Evolutionary conservation across 768 basidiomycete genomes (phyloP).

Genomic region (Collybia mongolica): DNA sequence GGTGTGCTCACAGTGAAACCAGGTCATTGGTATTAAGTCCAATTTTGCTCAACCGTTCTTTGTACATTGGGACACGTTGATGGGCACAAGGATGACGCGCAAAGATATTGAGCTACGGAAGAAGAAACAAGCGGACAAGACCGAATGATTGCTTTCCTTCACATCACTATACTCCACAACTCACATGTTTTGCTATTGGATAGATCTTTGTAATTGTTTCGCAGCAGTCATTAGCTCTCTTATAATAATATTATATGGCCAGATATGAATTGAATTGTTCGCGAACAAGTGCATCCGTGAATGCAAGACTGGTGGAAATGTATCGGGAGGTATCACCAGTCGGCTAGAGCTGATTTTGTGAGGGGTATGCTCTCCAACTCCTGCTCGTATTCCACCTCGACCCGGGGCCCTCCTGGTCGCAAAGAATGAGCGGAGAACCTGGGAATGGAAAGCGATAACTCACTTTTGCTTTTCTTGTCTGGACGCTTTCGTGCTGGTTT

Average conservation of each 20-base stretch:
- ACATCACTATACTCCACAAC: background rate
- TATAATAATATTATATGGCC: background rate
- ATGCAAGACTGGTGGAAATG: background rate
- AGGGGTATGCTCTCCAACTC: conserved; percentile 74
- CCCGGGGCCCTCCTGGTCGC: conserved; percentile 63
- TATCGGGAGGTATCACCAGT: conserved; percentile 40
- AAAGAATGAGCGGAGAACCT: conserved; percentile 4
- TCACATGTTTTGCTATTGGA: background rate
- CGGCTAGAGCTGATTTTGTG: conserved; percentile 47
- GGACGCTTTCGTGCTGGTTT: conserved; percentile 51
- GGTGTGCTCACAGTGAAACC: conserved; percentile 1
- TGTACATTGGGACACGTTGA: conserved; percentile 85
- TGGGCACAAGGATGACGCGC: conserved; percentile 84
- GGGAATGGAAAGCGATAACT: conserved; percentile 19
- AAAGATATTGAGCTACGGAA: conserved; percentile 57
- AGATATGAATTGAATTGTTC: background rate
- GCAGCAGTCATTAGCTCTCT: background rate
- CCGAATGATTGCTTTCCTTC: conserved; percentile 14
- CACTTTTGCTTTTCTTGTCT: conserved; percentile 62
- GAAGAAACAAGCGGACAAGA: conserved; percentile 30
- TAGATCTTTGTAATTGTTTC: background rate
- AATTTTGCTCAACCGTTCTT: conserved; percentile 98
- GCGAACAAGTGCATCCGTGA: no score
- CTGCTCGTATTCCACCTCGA: conserved; percentile 97
- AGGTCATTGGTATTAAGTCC: conserved; percentile 86